Percentiles rank a stretch among this genome's conserved stretches.
Evolutionary conservation across 2,329 filamentous ascomycete genomes (phyloP).

Genomic region (Colletotrichum lentis): DNA sequence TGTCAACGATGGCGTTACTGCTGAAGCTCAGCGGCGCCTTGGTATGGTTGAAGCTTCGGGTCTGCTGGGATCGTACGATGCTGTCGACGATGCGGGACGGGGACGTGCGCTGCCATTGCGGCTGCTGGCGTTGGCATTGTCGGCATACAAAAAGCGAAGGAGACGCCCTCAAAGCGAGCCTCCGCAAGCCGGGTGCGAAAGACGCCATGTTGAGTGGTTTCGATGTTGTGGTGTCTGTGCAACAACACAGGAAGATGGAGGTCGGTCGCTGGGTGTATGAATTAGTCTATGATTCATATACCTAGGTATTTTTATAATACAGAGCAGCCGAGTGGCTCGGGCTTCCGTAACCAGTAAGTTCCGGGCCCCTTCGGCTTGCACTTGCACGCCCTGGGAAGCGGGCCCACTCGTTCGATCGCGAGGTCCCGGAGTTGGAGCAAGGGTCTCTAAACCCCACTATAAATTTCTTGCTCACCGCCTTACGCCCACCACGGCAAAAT

Average conservation of each 20-base stretch:
- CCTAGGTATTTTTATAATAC: conserved; percentile 6
- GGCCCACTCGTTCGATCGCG: conserved; percentile 26
- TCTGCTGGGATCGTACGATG: conserved; percentile 48
- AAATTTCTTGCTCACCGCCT: conserved; percentile 39
- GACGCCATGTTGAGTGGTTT: conserved; percentile 50
- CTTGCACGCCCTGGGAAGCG: conserved; percentile 9
- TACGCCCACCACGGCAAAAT: conserved; percentile 38
- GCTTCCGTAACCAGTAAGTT: conserved; percentile 9
- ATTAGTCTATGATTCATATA: conserved; percentile 10
- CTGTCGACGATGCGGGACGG: conserved; percentile 51
- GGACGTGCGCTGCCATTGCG: conserved; percentile 40
- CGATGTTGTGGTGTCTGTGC: background rate
- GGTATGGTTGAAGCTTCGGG: conserved; percentile 49
- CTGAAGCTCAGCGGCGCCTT: conserved; percentile 44
- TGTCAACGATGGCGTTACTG: conserved; percentile 33
- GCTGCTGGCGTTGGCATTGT: conserved; percentile 54
- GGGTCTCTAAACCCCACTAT: conserved; percentile 17
- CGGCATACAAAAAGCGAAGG: conserved; percentile 56
- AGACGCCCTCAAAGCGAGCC: conserved; percentile 51
- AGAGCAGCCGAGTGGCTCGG: conserved; percentile 29
- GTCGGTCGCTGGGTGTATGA: background rate
- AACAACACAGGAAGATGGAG: background rate
- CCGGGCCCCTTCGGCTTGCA: conserved; percentile 27
- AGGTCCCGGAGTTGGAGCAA: conserved; percentile 15
- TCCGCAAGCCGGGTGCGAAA: conserved; percentile 53